Base-by-base conservation (phyloP, 305 asterid species). In the Fraxinus sp. region DNA sequence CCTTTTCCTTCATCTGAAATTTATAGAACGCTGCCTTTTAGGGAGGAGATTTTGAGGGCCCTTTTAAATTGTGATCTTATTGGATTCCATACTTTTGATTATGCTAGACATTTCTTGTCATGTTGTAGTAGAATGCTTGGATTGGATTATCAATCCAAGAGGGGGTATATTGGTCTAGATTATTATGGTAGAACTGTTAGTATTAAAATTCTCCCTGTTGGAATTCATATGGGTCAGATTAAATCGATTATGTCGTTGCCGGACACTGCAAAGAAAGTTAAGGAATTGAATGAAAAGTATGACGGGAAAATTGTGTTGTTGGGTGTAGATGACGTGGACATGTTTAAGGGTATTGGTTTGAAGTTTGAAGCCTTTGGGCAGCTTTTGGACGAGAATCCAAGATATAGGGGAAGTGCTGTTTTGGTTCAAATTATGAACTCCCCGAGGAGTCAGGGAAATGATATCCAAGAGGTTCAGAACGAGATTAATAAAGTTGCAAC, bases 121-220 rank as follows among this genome's bases (percentile, higher is more conserved):
- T 90, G 95, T 83, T 93, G 97, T 78, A 90, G 94, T 80, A 89
- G 97, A 80, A 93, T 93, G 97, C 82, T 93, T 41, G 95, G 95
- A 26, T 88, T 91, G 89, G 93, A 91, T 84, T 93, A 93, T 64
- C 95, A 89, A 24, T 93, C 97, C 14, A 93, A 91, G 78, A 87
- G 97, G 84, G 97, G 97, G 5, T 88, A 91, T 80, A 93, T 92
- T 80, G 97, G 92, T 22, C 82, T 92, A 75, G 97, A 91, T 72
- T 92, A 92, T 80, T 92, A 84, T 64, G 95, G 97, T 30, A 86
- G 97, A 82, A 91, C 94, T 36, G 92, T 93, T 2, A 88, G 91
- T 76, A 88, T 93, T 80, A 90, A 89, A 35, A 93, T 93, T 71
- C 87, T 89, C 32, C 93, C 97, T 0, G 90, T 90, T 55, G 94